Evolutionary conservation across 2,329 filamentous ascomycete species (phyloP).

Genomic region (Monilinia fructigena): DNA sequence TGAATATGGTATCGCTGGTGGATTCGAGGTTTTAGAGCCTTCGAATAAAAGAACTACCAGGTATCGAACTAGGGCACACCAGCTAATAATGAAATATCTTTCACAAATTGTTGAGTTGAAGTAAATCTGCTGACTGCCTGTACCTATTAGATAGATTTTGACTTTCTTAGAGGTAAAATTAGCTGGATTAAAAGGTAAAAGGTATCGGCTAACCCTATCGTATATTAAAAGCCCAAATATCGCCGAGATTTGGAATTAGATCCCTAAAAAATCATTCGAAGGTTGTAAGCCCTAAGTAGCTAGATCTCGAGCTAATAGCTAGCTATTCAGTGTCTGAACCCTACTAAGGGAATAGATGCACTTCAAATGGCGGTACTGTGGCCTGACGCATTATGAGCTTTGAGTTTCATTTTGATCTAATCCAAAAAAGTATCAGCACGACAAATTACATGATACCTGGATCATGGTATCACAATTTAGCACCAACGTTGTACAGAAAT

Average conservation of each 20-base stretch:
- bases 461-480: background rate
- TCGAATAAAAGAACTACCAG: background rate
- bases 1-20: background rate
- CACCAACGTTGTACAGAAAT: background rate
- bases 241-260: background rate
- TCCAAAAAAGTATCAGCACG: background rate
- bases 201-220: constrained; percentile 9
- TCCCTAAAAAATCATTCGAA: background rate
- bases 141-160: background rate
- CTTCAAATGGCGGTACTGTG: background rate
- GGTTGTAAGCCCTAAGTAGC: background rate
- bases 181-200: background rate
- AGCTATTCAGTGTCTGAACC: background rate
- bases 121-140: too few species aligned
- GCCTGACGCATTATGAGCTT: background rate
- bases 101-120: background rate
- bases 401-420: constrained; percentile 1
- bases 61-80: background rate
- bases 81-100: background rate
- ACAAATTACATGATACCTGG: background rate
- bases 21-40: background rate
- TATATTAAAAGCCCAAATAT: background rate
- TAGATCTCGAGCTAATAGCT: background rate
- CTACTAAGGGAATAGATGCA: background rate
- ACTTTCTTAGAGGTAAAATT: constrained; percentile 11